These are phyloP conservation scores for Pseudogymnoascus sp. DNA, from an alignment of 2,329 filamentous ascomycete species.

Conservation along the genomic window DNA sequence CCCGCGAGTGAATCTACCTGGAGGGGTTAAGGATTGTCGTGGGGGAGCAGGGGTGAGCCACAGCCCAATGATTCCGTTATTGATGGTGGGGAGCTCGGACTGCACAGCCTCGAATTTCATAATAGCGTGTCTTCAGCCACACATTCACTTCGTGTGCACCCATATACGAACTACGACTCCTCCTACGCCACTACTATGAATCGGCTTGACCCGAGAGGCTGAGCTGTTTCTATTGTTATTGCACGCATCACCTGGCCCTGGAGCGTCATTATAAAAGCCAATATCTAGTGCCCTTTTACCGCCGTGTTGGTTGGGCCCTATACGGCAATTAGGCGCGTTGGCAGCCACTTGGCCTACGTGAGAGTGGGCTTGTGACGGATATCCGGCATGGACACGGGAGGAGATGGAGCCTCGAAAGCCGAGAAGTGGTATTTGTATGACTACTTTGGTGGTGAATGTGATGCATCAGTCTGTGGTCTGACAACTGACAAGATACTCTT, in stretches of 20 bases:
- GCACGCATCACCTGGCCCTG: background rate
- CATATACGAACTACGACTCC: background rate
- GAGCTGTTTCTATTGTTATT: constrained; percentile 8
- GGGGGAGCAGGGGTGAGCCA: background rate
- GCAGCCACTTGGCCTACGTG: constrained; percentile 3
- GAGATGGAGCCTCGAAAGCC: background rate
- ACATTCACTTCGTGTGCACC: constrained; percentile 2
- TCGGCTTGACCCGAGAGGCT: background rate
- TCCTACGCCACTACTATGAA: background rate
- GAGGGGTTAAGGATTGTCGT: constrained; percentile 10
- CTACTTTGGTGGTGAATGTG: background rate
- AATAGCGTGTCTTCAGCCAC: constrained; percentile 6
- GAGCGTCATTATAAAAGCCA: background rate
- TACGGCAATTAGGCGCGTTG: background rate
- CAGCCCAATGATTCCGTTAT: constrained; percentile 5
- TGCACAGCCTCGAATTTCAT: constrained; percentile 4
- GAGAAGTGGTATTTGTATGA: background rate
- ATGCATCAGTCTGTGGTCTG: background rate
- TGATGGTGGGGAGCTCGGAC: constrained; percentile 6
- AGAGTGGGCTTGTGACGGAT: constrained; percentile 6
- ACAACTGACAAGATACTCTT: background rate
- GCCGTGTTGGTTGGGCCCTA: background rate
- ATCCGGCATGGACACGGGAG: background rate
- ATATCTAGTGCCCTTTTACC: background rate
- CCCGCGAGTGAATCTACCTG: constrained; percentile 2